These are phyloP conservation scores for Phytophthora citrophthora DNA, from an alignment of 352 stramenopile species.

Conservation along the genomic window DNA sequence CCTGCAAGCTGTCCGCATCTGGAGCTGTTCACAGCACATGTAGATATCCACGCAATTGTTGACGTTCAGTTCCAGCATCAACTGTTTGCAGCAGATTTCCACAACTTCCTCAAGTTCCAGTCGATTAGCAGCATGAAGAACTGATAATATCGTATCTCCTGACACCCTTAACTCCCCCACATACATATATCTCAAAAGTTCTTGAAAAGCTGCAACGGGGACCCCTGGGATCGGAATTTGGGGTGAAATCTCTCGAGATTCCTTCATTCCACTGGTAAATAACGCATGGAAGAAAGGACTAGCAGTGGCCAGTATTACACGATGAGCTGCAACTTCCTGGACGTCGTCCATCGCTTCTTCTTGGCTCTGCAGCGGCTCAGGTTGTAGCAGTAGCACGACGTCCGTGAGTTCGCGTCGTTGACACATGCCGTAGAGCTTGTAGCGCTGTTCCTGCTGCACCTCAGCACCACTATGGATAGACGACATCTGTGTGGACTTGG, in stretches of 20 bases:
- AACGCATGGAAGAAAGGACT: slow-evolving; percentile 80
- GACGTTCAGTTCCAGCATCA: slow-evolving; percentile 73
- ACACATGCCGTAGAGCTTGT: slow-evolving; percentile 55
- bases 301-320: slow-evolving; percentile 62
- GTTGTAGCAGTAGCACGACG: slow-evolving; percentile 65
- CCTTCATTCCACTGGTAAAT: slow-evolving; percentile 80
- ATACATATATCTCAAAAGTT: slow-evolving; percentile 78
- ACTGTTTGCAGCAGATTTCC: slow-evolving; percentile 73
- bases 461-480: slow-evolving; percentile 15
- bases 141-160: slow-evolving; percentile 65
- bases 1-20: slow-evolving; percentile 53
- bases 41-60: slow-evolving; percentile 81
- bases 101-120: slow-evolving; percentile 76
- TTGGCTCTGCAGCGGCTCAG: slow-evolving; percentile 16
- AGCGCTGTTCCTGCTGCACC: slow-evolving; percentile 43
- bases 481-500: neutral
- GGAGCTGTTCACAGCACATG: slow-evolving; percentile 64
- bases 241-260: slow-evolving; percentile 34
- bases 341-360: slow-evolving; percentile 6
- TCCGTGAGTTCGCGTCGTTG: slow-evolving; percentile 60
- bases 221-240: slow-evolving; percentile 63
- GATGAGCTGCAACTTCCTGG: slow-evolving; percentile 57
- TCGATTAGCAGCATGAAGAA: slow-evolving; percentile 72
- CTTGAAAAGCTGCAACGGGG: slow-evolving; percentile 47
- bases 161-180: slow-evolving; percentile 57